Conservation (phyloP, 306 rosid genomes). For the Acacia melanoxylon region DNA sequence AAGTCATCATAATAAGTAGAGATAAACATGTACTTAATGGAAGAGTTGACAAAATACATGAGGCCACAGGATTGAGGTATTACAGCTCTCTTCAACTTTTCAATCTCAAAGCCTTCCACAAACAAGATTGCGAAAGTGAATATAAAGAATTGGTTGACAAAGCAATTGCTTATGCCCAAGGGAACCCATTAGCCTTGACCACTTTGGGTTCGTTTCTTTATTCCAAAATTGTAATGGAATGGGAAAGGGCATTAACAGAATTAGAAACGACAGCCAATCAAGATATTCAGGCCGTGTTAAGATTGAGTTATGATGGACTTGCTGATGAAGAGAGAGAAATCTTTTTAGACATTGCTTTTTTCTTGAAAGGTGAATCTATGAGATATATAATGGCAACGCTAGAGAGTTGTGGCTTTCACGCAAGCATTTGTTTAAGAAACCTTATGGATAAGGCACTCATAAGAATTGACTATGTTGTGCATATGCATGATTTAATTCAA, state of each 20-base stretch:
- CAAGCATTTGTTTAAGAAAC: background rate
- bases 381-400: background rate
- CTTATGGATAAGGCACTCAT: background rate
- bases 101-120: background rate
- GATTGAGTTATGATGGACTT: background rate
- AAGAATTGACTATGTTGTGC: background rate
- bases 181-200: background rate
- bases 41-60: too few species aligned
- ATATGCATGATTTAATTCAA: conserved; percentile 38
- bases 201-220: background rate
- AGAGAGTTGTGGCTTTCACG: conserved; percentile 12
- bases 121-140: background rate
- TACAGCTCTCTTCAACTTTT: too few species aligned
- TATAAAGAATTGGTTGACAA: background rate
- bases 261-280: background rate
- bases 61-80: too few species aligned
- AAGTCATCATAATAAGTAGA: too few species aligned
- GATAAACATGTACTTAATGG: too few species aligned
- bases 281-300: background rate
- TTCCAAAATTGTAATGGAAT: background rate
- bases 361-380: background rate
- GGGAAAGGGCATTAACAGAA: background rate
- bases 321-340: background rate
- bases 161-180: background rate
- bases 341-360: background rate